phyloP scores from a whole-genome alignment of 202 grass and related monocot genomes.

The Digitaria exilis region DNA sequence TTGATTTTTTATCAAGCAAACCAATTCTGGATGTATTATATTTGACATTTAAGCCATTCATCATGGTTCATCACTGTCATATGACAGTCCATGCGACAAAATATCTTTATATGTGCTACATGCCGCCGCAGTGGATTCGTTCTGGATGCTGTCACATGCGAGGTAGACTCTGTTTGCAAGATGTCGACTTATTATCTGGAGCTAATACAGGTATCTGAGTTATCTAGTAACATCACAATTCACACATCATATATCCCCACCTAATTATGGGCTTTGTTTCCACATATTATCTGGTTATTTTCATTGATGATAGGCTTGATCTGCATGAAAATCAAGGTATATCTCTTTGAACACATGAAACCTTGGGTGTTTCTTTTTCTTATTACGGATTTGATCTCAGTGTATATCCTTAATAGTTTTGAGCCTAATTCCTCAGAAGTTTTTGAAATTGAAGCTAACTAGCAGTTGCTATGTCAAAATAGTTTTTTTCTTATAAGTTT shows the following conservation, averaged over 20 bases:
- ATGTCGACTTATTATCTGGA: not conserved
- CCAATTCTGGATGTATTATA: not conserved
- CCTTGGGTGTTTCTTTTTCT: not conserved
- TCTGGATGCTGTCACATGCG: not conserved
- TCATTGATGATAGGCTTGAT: not conserved
- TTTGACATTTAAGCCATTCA: not conserved
- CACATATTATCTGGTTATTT: not conserved
- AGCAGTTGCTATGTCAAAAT: not conserved
- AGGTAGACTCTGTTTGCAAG: not conserved
- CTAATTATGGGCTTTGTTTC: not conserved
- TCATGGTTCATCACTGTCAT: not conserved
- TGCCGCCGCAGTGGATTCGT: no score
- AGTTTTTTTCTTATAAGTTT: not conserved
- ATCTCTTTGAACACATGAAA: not conserved
- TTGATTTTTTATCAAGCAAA: not conserved
- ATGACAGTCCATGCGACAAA: not conserved
- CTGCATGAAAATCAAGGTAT: not conserved
- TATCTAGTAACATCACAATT: not conserved
- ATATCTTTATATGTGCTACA: not conserved
- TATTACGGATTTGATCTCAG: not conserved
- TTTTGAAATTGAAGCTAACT: conserved; percentile 7
- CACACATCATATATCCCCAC: not conserved
- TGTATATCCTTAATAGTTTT: not conserved
- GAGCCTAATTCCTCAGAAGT: not conserved
- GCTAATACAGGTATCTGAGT: not conserved